Conservation (phyloP, 2,329 filamentous ascomycete genomes). For the Zymoseptoria passerinii region DNA sequence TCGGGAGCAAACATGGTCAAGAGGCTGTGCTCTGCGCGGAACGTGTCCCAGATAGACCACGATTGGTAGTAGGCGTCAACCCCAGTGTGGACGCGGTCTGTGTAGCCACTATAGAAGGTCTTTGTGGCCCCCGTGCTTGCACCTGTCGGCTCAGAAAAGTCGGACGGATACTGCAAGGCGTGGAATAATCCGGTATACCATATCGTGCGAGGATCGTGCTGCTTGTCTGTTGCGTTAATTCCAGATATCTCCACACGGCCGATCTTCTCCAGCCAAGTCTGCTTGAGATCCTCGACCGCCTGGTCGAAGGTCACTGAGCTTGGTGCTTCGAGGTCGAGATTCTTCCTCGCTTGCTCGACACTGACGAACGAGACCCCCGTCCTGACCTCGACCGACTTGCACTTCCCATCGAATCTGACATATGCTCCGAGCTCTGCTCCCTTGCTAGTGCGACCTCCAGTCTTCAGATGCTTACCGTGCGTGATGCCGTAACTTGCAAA, state of each 20-base stretch:
- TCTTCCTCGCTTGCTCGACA: slow-evolving; percentile 39
- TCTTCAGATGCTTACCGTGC: slow-evolving; percentile 19
- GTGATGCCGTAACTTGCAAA: slow-evolving; percentile 34
- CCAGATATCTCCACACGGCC: slow-evolving; percentile 38
- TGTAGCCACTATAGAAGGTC: slow-evolving; percentile 42
- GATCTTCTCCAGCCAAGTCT: slow-evolving; percentile 40
- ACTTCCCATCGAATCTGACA: slow-evolving; percentile 31
- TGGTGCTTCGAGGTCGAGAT: slow-evolving; percentile 39
- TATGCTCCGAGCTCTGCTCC: slow-evolving; percentile 37
- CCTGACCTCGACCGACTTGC: slow-evolving; percentile 35
- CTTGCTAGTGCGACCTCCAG: slow-evolving; percentile 11
- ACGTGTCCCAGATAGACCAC: slow-evolving; percentile 46
- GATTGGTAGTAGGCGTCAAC: slow-evolving; percentile 44
- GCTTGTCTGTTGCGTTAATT: slow-evolving; percentile 33
- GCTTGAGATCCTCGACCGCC: slow-evolving; percentile 35
- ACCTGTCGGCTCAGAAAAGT: slow-evolving; percentile 39
- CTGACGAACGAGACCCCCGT: slow-evolving; percentile 43
- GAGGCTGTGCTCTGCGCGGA: slow-evolving; percentile 41
- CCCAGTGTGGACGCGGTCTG: slow-evolving; percentile 35
- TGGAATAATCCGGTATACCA: slow-evolving; percentile 43
- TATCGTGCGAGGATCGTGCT: slow-evolving; percentile 38
- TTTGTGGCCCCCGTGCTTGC: slow-evolving; percentile 16
- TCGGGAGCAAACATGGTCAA: slow-evolving; percentile 41
- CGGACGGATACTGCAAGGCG: slow-evolving; percentile 41
- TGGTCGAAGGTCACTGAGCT: slow-evolving; percentile 31